phyloP scores from a whole-genome alignment of 768 basidiomycete species.

The Wakefieldia striispora region DNA sequence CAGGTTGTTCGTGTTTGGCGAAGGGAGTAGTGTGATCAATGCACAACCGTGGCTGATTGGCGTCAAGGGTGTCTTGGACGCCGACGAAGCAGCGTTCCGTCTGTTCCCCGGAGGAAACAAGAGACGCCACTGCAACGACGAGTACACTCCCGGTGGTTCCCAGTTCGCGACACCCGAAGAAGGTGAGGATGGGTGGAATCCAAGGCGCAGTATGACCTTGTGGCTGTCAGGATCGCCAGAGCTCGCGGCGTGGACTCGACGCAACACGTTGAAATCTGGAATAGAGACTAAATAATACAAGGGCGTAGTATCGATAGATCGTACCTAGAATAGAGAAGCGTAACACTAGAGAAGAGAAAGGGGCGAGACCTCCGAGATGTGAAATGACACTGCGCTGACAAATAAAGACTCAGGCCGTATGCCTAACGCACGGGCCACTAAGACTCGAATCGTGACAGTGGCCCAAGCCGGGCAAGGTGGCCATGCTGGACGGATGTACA shows the following conservation, averaged over 20 bases:
- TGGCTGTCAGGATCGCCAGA: no score
- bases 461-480: background rate
- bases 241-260: no score
- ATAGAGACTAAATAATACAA: no score
- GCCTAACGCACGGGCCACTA: no score
- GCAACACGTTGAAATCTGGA: no score
- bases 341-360: no score
- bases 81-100: background rate
- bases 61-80: conserved; percentile 16
- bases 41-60: conserved; percentile 21
- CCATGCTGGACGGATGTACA: conserved; percentile 5
- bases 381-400: no score
- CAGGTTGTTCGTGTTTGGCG: conserved; percentile 5
- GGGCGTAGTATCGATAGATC: no score
- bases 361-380: no score
- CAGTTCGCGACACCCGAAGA: conserved; percentile 1
- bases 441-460: no score
- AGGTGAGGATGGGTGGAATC: background rate
- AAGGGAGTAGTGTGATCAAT: conserved; percentile 11
- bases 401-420: no score
- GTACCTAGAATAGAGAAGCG: no score
- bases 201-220: background rate
- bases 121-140: background rate
- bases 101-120: conserved; percentile 7
- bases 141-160: conserved; percentile 15